Evolutionary conservation across 1,139 yeast genomes (phyloP).

Genomic region (Geotrichum candidum): DNA sequence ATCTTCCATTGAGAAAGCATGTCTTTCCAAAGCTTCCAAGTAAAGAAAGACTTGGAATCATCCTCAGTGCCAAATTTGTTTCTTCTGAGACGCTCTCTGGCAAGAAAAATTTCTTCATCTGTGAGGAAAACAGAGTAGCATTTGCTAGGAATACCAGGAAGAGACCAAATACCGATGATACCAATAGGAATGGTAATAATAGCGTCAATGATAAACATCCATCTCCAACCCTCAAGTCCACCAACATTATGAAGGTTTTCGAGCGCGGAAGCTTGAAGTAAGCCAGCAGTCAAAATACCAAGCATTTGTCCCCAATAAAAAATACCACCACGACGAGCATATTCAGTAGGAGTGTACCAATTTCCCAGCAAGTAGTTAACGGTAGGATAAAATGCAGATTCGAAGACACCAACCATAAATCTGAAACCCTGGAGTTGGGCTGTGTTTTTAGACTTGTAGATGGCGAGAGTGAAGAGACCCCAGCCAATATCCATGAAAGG

Average conservation of each 20-base stretch:
- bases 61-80: slow-evolving; percentile 10
- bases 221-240: slow-evolving; percentile 62
- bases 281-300: slow-evolving; percentile 59
- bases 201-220: slow-evolving; percentile 69
- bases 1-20: slow-evolving; percentile 48
- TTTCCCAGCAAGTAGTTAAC: slow-evolving; percentile 57
- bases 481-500: slow-evolving; percentile 58
- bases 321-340: slow-evolving; percentile 54
- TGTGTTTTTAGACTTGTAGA: slow-evolving; percentile 44
- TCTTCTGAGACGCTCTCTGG: slow-evolving; percentile 42
- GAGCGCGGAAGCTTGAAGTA: slow-evolving; percentile 56
- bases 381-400: slow-evolving; percentile 55
- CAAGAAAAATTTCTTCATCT: slow-evolving; percentile 60
- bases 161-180: slow-evolving; percentile 51
- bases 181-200: slow-evolving; percentile 55
- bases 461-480: slow-evolving; percentile 58
- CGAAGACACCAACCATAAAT: slow-evolving; percentile 57
- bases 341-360: slow-evolving; percentile 56
- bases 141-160: slow-evolving; percentile 62
- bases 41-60: slow-evolving; percentile 20
- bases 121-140: slow-evolving; percentile 48
- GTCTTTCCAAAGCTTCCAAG: slow-evolving; percentile 39
- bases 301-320: slow-evolving; percentile 56
- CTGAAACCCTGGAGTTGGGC: slow-evolving; percentile 51
- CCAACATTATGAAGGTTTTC: slow-evolving; percentile 41